Evolutionary conservation across 352 stramenopile genomes (phyloP).

Genomic region (Phytophthora pluvialis): DNA sequence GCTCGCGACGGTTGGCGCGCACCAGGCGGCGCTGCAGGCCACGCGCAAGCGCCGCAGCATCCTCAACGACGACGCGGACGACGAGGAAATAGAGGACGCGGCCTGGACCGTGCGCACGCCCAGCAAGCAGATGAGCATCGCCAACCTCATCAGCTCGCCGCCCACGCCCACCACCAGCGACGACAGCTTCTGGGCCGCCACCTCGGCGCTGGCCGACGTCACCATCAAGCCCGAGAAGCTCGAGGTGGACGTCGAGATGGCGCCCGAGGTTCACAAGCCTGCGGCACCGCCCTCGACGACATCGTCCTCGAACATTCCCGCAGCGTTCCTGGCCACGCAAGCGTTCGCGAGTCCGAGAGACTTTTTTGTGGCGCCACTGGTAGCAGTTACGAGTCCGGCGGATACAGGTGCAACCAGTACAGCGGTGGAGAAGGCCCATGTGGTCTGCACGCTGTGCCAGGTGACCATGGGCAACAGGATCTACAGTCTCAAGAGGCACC

Average conservation of each 20-base stretch:
- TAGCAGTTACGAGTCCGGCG: constrained; percentile 4
- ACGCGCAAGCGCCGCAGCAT: constrained; percentile 37
- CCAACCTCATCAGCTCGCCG: constrained; percentile 47
- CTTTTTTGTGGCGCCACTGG: constrained; percentile 46
- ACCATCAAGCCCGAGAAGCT: constrained; percentile 39
- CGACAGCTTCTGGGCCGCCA: constrained; percentile 33
- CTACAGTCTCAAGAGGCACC: constrained; percentile 58
- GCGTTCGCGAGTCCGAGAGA: constrained; percentile 53
- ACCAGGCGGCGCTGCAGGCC: constrained; percentile 1
- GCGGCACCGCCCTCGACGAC: background rate
- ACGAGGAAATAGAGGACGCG: constrained; percentile 26
- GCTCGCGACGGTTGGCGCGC: constrained; percentile 18
- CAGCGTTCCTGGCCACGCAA: constrained; percentile 48
- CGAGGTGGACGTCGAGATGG: constrained; percentile 18
- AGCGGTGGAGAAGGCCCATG: constrained; percentile 31
- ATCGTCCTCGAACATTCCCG: constrained; percentile 43
- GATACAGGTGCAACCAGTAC: constrained; percentile 6
- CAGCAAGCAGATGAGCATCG: constrained; percentile 46
- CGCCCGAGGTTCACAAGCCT: constrained; percentile 4
- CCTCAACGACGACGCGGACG: constrained; percentile 26
- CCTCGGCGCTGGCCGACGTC: constrained; percentile 29
- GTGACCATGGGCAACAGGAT: constrained; percentile 49
- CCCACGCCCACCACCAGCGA: constrained; percentile 36
- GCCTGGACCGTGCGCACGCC: constrained; percentile 9
- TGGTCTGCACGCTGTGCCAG: constrained; percentile 58